Evolutionary conservation across 116 monocot species (phyloP), one percentile per base, ranked within the genome.

Genomic region (Trichopus zeylanicus): DNA sequence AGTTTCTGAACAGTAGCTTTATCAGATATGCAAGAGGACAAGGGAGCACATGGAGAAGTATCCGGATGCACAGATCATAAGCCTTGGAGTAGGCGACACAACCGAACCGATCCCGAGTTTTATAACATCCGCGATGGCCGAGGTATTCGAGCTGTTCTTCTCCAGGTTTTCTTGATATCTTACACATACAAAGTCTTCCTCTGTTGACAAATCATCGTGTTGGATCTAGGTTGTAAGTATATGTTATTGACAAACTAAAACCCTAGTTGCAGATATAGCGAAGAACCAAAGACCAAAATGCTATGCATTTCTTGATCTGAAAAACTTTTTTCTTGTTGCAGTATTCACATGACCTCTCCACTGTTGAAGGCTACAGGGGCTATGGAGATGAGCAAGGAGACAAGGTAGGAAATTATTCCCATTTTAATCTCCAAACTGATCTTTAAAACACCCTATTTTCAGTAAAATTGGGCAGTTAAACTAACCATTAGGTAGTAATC

Each of bases 321-420:
- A n/a, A n/a, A 23, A 59, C 3, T 26, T 48, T 30, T 24, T 70
- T 10, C 46, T 32, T 47, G 18, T 35, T 73, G 60, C 70, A 95
- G 95, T 74, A 81, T 64, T 67, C 84, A 5, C 49, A 76, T 72
- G 87, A 49, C 46, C 62, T 90, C 20, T 70, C 81, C 26, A 95
- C 87, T 8, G 12, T 26, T 2, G 78, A 86, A 67, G 90, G 95
- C 2, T 95, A 95, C 58, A 65, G 66, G 70, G 95, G 95, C 15
- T 95, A 95, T 57, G 90, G 95, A 33, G 69, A 70, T 4, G 95
- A 95, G 64, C 90, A 87, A 84, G 95, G 95, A 29, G 79, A 87
- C 68, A 66, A 71, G 86, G 95, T 95, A 73, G n/a, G 12, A 26
- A 29, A 10, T 16, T 34, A 33, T 15, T 16, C 5, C n/a, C 22